Base-by-base conservation (phyloP, 1,139 yeast species). In the Fermentozyma sake region DNA sequence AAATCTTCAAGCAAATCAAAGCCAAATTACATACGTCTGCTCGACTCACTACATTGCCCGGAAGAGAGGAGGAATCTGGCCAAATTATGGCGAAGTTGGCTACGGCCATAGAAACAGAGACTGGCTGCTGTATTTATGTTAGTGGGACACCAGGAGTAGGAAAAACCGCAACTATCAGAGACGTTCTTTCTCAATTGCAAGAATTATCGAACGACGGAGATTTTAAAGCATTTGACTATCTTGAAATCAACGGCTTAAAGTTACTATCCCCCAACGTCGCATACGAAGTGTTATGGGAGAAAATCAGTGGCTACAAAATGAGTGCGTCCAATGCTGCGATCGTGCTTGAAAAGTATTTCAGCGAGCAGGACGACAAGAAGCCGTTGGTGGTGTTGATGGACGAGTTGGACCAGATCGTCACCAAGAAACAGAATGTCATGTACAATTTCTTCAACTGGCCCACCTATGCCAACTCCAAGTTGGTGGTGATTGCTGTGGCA, bases 91-190 rank as follows among this genome's bases (percentile, higher is more conserved):
- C 75, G 29, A 76, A 78, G 26, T 53, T 91, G n/a, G 91, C 86
- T 44, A 68, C 77, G 28, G 86, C 96, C 1, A 75, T 91, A 18
- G 69, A 70, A 30, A 72, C 80, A 11, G 74, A 74, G 24, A 72
- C 81, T 2, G 97, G 98, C 0, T 74, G 91, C 12, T 85, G 96
- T 44, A 59, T 91, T 5, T 91, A 89, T 47, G 78, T 91, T 5
- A 85, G 96, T 54, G 99, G 99, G 2, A 87, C 96, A 0, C 98
- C 99, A 0, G 99, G 99, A 7, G 89, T 94, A 4, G 99, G 99
- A 9, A 91, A 91, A 51, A 91, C 99, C 0, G 94, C 95, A 5
- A 91, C 97, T 0, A 79, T 91, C 3, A 61, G 95, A 33, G 95
- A 87, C 44, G 97, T 84, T 0, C 71, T 93, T 23, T 68, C 72